A percentile compares a stretch with the other conserved stretches of the same genome.
These are phyloP conservation scores for Zygosaccharomyces lentus DNA, from an alignment of 805 yeast genomes.

Conservation along the genomic window DNA sequence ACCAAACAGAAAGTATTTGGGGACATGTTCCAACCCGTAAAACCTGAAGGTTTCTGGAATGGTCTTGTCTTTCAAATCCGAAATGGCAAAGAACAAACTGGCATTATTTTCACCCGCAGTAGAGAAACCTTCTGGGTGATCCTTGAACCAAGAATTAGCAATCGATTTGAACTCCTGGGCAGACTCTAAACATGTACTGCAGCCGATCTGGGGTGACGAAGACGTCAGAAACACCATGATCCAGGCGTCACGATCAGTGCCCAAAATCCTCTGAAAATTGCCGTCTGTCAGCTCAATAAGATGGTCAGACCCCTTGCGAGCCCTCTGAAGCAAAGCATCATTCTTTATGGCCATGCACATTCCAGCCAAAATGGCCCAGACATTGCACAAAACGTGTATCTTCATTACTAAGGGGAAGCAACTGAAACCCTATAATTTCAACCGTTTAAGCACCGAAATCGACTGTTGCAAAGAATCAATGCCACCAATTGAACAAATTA, in stretches of 20 bases:
- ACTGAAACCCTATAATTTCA: neutral
- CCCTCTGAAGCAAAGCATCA: slow-evolving; percentile 26
- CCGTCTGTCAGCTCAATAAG: slow-evolving; percentile 52
- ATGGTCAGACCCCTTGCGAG: slow-evolving; percentile 32
- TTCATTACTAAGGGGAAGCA: slow-evolving; percentile 2
- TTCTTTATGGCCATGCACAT: slow-evolving; percentile 20
- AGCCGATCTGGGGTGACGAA: slow-evolving; percentile 65
- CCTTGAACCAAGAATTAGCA: slow-evolving; percentile 59
- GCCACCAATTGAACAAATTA: too few relatives aligned
- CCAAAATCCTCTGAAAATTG: slow-evolving; percentile 53
- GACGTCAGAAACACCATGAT: slow-evolving; percentile 73
- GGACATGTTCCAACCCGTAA: slow-evolving; percentile 64
- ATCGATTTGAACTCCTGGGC: slow-evolving; percentile 59
- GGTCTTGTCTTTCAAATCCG: slow-evolving; percentile 62
- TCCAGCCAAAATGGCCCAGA: slow-evolving; percentile 8
- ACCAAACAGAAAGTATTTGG: slow-evolving; percentile 60
- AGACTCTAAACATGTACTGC: slow-evolving; percentile 66
- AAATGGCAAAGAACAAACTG: slow-evolving; percentile 62
- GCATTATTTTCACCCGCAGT: slow-evolving; percentile 20
- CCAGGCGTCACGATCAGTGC: slow-evolving; percentile 64
- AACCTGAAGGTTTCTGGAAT: slow-evolving; percentile 42
- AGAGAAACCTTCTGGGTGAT: slow-evolving; percentile 49
- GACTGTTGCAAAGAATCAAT: too few relatives aligned
- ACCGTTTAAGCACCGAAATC: too few relatives aligned
- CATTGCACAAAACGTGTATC: slow-evolving; percentile 6